Base-by-base conservation (phyloP, 2,329 filamentous ascomycete species). In the Coleophoma eucalyptorum region DNA sequence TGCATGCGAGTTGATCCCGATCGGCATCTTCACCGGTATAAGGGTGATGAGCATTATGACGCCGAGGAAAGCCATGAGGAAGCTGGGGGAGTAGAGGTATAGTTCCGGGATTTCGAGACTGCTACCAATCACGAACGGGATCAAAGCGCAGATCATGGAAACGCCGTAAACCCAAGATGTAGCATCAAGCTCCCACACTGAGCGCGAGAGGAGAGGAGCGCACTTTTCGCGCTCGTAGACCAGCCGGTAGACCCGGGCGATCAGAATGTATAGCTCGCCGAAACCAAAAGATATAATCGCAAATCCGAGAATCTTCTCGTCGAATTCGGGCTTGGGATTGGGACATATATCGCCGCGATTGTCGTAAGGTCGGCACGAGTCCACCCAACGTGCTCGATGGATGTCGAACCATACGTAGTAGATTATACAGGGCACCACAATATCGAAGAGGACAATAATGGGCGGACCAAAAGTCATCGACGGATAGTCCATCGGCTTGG, bases 1-100 rank as follows among this genome's bases (percentile, higher is more conserved):
- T 0, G 56, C 51, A n/a, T 60, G 58, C 4, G 58, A 60, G 19
- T 60, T 58, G 19, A 60, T 58, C 1, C 58, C 58, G 8, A 56
- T 56, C 3, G 58, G 58, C 43, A 94, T 81, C 20, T 85, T 65
- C 67, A 93, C 94, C n/a, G 85, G 81, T 20, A 95, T 84, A n/a
- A 95, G 71, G 4, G 84, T 83, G 47, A 89, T 87, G 32, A 93
- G 80, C 69, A 95, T 86, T 31, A 93, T 68, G 20, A 95, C 83
- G 40, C 90, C 81, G 11, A 87, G 80, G 60, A 96, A 89, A 47
- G 85, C 89, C 72, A 95, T 90, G 54, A 96, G 72, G 69, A 96
- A 97, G 21, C 88, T 90, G 21, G 90, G 84, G 34, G 84, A 89
- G 53, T 60, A 58, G 16, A 60, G 53, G 34, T 60, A 58, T 10